These are phyloP conservation scores for Hypoxylon sp. DNA, from an alignment of 2,329 filamentous ascomycete species.

Conservation along the genomic window DNA sequence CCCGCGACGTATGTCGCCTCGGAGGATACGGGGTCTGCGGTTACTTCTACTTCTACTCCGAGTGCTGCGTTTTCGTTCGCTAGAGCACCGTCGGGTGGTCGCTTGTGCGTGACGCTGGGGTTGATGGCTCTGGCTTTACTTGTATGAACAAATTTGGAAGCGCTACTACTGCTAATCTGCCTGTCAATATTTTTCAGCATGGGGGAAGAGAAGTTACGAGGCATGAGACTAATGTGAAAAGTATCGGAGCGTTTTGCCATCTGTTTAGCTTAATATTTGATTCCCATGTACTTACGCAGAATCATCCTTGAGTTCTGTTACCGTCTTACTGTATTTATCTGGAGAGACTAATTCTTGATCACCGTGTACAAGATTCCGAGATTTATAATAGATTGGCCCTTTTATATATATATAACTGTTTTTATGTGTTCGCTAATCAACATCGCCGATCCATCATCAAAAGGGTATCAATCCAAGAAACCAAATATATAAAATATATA, in stretches of 20 bases:
- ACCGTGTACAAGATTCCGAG: no score
- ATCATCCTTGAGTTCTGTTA: no score
- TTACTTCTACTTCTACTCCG: not conserved
- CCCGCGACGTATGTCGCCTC: constrained; percentile 20
- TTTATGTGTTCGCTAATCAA: no score
- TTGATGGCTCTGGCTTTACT: constrained; percentile 2
- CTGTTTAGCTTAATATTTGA: no score
- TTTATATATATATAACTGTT: no score
- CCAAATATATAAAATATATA: not conserved
- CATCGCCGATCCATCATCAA: not conserved
- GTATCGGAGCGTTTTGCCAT: not conserved
- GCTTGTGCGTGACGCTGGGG: not conserved
- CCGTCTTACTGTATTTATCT: no score
- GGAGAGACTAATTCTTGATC: no score
- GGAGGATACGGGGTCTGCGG: not conserved
- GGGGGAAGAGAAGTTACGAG: not conserved
- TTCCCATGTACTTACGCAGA: no score
- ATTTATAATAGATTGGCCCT: no score
- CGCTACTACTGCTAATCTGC: no score
- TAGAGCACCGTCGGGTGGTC: not conserved
- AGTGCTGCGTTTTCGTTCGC: not conserved
- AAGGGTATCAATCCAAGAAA: not conserved
- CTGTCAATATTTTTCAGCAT: not conserved
- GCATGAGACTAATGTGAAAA: not conserved
- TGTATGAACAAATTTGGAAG: no score